Evolutionary conservation across 176 grass and related monocot genomes (phyloP).

Genomic region (Triticum timopheevii): DNA sequence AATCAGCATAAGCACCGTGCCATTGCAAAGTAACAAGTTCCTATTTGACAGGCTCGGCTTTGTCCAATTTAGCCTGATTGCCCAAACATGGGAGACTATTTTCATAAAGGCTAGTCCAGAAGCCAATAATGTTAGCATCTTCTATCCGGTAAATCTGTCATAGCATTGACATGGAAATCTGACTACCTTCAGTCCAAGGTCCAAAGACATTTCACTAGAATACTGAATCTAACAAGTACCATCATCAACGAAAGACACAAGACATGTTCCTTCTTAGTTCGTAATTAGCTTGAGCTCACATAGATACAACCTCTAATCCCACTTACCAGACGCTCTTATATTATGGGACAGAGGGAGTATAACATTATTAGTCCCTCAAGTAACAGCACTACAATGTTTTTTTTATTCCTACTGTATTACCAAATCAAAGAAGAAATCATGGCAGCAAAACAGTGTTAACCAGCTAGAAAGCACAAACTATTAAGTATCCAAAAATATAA

Average conservation of each 20-base stretch:
- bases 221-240: background rate
- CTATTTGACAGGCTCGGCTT: background rate
- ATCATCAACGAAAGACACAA: background rate
- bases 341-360: background rate
- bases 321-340: background rate
- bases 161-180: background rate
- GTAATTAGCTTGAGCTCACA: background rate
- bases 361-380: background rate
- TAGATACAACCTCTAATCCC: background rate
- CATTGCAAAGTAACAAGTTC: background rate
- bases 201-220: background rate
- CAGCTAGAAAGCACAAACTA: background rate
- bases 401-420: background rate
- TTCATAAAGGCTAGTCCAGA: background rate
- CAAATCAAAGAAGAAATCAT: background rate
- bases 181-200: background rate
- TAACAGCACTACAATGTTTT: background rate
- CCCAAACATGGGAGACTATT: background rate
- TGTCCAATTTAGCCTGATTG: background rate
- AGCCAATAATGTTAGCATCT: background rate
- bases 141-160: background rate
- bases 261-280: background rate
- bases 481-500: background rate
- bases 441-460: background rate
- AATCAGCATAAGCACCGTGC: background rate